Evolutionary conservation across 2,329 filamentous ascomycete genomes (phyloP).

Genomic region (Didymella lethalis): DNA sequence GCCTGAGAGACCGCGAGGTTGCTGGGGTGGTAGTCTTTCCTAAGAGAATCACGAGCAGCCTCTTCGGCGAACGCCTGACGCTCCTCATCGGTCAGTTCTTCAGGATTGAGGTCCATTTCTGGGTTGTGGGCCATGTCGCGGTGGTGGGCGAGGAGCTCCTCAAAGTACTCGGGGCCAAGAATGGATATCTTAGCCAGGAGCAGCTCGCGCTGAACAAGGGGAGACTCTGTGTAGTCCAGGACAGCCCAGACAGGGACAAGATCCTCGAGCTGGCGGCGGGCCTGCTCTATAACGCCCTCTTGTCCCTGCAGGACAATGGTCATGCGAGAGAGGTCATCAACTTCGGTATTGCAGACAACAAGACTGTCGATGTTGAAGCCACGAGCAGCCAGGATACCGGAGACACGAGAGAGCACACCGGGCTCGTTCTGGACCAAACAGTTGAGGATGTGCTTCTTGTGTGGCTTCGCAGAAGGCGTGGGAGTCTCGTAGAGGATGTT

Average conservation of each 20-base stretch:
- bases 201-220: conserved; percentile 93
- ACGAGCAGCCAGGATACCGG: conserved; percentile 91
- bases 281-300: conserved; percentile 97
- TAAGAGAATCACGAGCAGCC: conserved; percentile 52
- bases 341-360: conserved; percentile 97
- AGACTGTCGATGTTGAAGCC: conserved; percentile 99
- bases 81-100: conserved; percentile 44
- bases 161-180: conserved; percentile 95
- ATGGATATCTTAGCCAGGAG: conserved; percentile 97
- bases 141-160: conserved; percentile 94
- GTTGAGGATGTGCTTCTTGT: conserved; percentile 96
- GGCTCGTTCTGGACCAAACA: conserved; percentile 99
- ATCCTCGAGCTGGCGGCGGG: conserved; percentile 92
- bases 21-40: conserved; percentile 84
- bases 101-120: conserved; percentile 32
- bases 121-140: conserved; percentile 77
- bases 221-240: conserved; percentile 90
- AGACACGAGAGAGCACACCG: conserved; percentile 94
- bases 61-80: conserved; percentile 41
- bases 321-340: conserved; percentile 96
- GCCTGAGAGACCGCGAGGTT: conserved; percentile 87
- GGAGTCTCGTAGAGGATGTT: conserved; percentile 99
- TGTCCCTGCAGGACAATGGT: conserved; percentile 97
- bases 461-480: conserved; percentile 78
- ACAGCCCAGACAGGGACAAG: conserved; percentile 98